Evolutionary conservation across 2,329 filamentous ascomycete genomes (phyloP).

Genomic region (Sarocladium strictum): DNA sequence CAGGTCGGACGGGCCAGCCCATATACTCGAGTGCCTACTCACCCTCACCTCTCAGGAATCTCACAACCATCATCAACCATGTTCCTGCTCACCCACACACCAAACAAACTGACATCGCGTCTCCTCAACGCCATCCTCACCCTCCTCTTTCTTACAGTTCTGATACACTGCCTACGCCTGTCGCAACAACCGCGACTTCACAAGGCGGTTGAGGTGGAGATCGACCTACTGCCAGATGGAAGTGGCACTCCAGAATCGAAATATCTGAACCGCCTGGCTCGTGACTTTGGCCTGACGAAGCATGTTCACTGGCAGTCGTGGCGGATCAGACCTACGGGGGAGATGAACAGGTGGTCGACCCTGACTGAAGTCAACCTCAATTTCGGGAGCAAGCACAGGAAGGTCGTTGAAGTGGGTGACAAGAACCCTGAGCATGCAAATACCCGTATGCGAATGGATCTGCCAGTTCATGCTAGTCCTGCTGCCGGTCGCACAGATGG

Average conservation of each 20-base stretch:
- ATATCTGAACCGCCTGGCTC: conserved; percentile 23
- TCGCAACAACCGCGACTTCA: conserved; percentile 5
- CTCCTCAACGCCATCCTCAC: conserved; percentile 13
- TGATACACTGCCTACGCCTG: conserved; percentile 13
- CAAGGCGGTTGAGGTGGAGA: conserved; percentile 7
- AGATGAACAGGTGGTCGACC: conserved; percentile 20
- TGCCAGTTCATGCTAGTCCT: conserved; percentile 26
- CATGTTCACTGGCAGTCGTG: conserved; percentile 28
- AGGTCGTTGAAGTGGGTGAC: conserved; percentile 19
- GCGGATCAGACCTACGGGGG: conserved; percentile 24
- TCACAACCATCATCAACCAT: not conserved
- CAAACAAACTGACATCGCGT: not conserved
- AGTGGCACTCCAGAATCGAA: conserved; percentile 24
- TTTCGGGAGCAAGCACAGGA: conserved; percentile 17
- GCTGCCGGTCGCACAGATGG: conserved; percentile 29
- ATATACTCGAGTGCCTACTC: not conserved
- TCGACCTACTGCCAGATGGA: conserved; percentile 12
- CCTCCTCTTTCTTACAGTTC: conserved; percentile 13
- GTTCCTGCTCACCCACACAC: not conserved
- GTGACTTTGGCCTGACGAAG: conserved; percentile 22
- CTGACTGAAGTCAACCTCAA: conserved; percentile 24
- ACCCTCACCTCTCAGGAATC: not conserved
- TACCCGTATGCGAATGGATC: conserved; percentile 23
- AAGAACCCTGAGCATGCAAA: conserved; percentile 21
- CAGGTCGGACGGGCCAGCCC: not conserved